Evolutionary conservation across 352 stramenopile species (phyloP).

Genomic region (Phytophthora capsici): DNA sequence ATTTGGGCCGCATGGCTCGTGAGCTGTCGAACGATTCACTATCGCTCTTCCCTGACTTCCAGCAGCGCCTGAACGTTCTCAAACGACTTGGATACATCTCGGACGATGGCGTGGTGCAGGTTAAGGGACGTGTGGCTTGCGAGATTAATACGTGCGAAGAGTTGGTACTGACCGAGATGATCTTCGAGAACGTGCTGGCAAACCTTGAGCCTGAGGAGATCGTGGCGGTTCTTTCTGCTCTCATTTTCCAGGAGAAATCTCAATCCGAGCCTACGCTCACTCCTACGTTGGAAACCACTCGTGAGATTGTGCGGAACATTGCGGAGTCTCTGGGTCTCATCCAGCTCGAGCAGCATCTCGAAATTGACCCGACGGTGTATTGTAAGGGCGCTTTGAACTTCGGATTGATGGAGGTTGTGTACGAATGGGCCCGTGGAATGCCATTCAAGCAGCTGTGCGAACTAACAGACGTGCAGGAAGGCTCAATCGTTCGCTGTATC

Average conservation of each 20-base stretch:
- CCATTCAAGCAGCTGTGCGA: slow-evolving; percentile 96
- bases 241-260: slow-evolving; percentile 98
- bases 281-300: slow-evolving; percentile 70
- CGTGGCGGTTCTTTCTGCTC: slow-evolving; percentile 94
- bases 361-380: slow-evolving; percentile 93
- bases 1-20: slow-evolving; percentile 59
- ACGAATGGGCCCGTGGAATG: slow-evolving; percentile 98
- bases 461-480: slow-evolving; percentile 97
- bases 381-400: slow-evolving; percentile 95
- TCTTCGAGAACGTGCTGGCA: slow-evolving; percentile 98
- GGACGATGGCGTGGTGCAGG: slow-evolving; percentile 87
- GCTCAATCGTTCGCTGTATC: slow-evolving; percentile 97
- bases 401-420: slow-evolving; percentile 94
- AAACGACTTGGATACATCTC: slow-evolving; percentile 95
- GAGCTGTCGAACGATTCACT: slow-evolving; percentile 91
- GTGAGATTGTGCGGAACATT: slow-evolving; percentile 90
- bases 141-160: slow-evolving; percentile 99
- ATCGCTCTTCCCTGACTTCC: slow-evolving; percentile 97
- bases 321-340: slow-evolving; percentile 82
- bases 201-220: slow-evolving; percentile 97
- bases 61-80: slow-evolving; percentile 94
- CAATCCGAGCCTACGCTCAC: slow-evolving; percentile 82
- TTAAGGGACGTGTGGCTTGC: slow-evolving; percentile 97
- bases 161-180: slow-evolving; percentile 98
- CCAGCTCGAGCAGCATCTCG: slow-evolving; percentile 81